phyloP scores from a whole-genome alignment of 768 basidiomycete species.

The Trametes elegans region DNA sequence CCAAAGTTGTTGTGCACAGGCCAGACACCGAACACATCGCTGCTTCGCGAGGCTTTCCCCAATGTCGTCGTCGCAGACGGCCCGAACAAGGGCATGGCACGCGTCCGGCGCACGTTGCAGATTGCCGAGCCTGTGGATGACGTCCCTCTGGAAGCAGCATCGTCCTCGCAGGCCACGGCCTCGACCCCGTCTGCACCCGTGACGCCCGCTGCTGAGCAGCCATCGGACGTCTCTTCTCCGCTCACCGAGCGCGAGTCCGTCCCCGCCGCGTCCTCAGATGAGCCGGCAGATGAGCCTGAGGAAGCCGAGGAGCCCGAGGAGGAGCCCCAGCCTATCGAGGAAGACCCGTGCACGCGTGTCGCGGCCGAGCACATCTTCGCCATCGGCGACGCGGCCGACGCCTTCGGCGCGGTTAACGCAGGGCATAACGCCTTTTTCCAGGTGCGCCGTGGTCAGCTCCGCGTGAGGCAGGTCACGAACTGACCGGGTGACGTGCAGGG shows the following conservation, averaged over 20 bases:
- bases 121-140: slow-evolving; percentile 32
- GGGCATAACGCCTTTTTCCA: slow-evolving; percentile 57
- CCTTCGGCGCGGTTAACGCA: slow-evolving; percentile 60
- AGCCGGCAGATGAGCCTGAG: neutral
- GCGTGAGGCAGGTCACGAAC: neutral
- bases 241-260: neutral
- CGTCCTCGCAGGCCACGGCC: neutral
- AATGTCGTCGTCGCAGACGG: slow-evolving; percentile 33
- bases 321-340: slow-evolving; percentile 13
- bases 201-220: neutral
- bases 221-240: neutral
- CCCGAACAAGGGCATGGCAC: slow-evolving; percentile 37
- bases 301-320: slow-evolving; percentile 14
- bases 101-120: slow-evolving; percentile 53
- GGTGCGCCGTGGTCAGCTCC: slow-evolving; percentile 23
- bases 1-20: slow-evolving; percentile 58
- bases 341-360: slow-evolving; percentile 24
- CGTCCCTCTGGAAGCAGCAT: neutral
- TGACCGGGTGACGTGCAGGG: slow-evolving; percentile 29
- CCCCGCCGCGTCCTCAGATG: neutral
- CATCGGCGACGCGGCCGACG: slow-evolving; percentile 62
- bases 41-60: slow-evolving; percentile 35
- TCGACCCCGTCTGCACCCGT: neutral
- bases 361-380: slow-evolving; percentile 58
- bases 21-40: slow-evolving; percentile 52